phyloP scores from a whole-genome alignment of 345 rosid genomes.

The Salix viminalis region DNA sequence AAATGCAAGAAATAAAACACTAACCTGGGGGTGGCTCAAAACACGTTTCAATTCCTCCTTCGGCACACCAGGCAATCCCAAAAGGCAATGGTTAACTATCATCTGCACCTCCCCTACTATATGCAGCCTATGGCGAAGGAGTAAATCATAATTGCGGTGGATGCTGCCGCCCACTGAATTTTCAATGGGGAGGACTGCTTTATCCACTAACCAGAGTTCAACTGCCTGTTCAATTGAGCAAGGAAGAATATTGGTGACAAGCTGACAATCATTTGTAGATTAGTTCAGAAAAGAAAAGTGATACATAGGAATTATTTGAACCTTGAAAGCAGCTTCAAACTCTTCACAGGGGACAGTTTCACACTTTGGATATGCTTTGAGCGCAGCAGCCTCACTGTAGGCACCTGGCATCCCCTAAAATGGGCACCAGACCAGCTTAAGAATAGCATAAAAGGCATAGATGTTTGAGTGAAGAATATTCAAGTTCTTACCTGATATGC shows the following conservation, averaged over 20 bases:
- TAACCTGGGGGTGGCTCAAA: constrained; percentile 90
- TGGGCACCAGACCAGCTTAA: constrained; percentile 12
- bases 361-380: constrained; percentile 77
- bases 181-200: constrained; percentile 89
- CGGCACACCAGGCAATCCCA: constrained; percentile 66
- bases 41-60: constrained; percentile 68
- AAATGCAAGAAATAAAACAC: constrained; percentile 7
- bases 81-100: constrained; percentile 76
- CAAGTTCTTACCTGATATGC: constrained; percentile 70
- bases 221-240: constrained; percentile 61
- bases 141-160: constrained; percentile 90
- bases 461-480: constrained; percentile 9
- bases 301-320: constrained; percentile 18
- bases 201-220: constrained; percentile 89
- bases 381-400: constrained; percentile 87
- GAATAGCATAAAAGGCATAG: constrained; percentile 14
- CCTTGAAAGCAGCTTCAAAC: constrained; percentile 85
- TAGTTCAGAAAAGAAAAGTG: constrained; percentile 6
- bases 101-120: constrained; percentile 87
- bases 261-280: background rate
- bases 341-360: constrained; percentile 89
- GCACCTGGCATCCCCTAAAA: constrained; percentile 87
- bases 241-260: background rate
- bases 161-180: constrained; percentile 90
- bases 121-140: constrained; percentile 90